These are phyloP conservation scores for Eragrostis nindensis DNA, from an alignment of 176 grass and related monocot genomes.

Conservation along the genomic window DNA sequence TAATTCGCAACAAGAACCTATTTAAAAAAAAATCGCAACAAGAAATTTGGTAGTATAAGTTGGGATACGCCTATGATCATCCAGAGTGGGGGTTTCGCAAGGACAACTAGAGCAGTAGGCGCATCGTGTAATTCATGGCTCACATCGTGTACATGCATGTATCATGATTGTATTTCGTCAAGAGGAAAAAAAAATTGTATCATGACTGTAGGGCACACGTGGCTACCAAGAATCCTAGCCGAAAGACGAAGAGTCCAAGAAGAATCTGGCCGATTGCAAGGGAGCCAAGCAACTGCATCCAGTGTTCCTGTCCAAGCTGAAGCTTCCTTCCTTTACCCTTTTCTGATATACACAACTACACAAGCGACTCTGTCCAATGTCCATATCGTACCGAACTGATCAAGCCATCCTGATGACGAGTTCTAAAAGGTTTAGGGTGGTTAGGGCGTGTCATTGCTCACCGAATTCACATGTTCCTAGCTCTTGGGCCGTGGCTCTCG, in stretches of 20 bases:
- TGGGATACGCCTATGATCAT: neutral
- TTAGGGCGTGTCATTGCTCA: slow-evolving; percentile 33
- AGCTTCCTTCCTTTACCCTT: slow-evolving; percentile 12
- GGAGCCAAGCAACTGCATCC: neutral
- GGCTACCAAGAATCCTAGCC: neutral
- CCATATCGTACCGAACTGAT: neutral
- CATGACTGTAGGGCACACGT: neutral
- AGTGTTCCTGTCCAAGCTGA: neutral
- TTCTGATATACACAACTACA: neutral
- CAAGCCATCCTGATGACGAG: neutral
- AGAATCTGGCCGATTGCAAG: slow-evolving; percentile 3
- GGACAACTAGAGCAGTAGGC: neutral
- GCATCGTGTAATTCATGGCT: neutral
- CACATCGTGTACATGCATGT: neutral
- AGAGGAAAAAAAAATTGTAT: too few relatives aligned
- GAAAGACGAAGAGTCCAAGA: neutral
- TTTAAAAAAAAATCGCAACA: too few relatives aligned
- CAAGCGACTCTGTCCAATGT: neutral
- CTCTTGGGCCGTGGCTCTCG: slow-evolving; percentile 7
- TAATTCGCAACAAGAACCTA: too few relatives aligned
- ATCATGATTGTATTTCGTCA: neutral
- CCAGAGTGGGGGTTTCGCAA: neutral
- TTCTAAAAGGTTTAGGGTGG: neutral
- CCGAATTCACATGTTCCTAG: slow-evolving; percentile 5
- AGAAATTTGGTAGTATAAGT: too few relatives aligned